Conservation (phyloP, 148 eudicot genomes). For the Linanthus parryae region DNA sequence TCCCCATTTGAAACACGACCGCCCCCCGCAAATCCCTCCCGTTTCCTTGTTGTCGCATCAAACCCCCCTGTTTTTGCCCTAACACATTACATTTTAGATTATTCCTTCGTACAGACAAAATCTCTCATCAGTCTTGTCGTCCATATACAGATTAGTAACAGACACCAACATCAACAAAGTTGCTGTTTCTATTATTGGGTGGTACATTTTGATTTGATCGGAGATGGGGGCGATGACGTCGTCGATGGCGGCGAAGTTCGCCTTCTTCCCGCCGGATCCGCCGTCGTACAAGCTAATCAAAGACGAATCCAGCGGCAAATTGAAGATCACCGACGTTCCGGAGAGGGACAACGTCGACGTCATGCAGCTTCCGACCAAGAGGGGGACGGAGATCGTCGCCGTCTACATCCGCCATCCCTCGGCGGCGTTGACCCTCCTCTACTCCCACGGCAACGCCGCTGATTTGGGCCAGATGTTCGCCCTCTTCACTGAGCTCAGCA, state of each 20-base stretch:
- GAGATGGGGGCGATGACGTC: constrained; percentile 77
- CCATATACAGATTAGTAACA: too few species aligned
- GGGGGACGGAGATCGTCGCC: constrained; percentile 37
- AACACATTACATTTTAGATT: too few species aligned
- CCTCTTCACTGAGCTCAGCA: constrained; percentile 20
- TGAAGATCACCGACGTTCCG: constrained; percentile 33
- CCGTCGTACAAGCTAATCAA: constrained; percentile 47
- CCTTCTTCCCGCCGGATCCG: constrained; percentile 76
- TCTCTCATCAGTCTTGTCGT: too few species aligned
- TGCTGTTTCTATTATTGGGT: too few species aligned
- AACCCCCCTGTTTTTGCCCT: too few species aligned
- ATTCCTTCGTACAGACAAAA: too few species aligned
- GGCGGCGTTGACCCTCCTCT: constrained; percentile 23
- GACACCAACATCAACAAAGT: too few species aligned
- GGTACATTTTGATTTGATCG: too few species aligned
- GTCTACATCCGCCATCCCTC: constrained; percentile 32
- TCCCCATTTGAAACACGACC: too few species aligned
- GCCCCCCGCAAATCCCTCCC: too few species aligned
- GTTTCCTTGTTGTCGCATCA: too few species aligned
- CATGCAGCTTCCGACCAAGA: constrained; percentile 34
- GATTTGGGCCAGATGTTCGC: constrained; percentile 29
- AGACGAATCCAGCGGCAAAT: constrained; percentile 18
- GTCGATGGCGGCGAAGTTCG: constrained; percentile 83
- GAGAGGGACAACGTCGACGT: constrained; percentile 42
- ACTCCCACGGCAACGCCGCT: constrained; percentile 27